These are phyloP conservation scores for Schizosaccharomyces japonicus DNA, from an alignment of 805 yeast genomes.

Conservation along the genomic window DNA sequence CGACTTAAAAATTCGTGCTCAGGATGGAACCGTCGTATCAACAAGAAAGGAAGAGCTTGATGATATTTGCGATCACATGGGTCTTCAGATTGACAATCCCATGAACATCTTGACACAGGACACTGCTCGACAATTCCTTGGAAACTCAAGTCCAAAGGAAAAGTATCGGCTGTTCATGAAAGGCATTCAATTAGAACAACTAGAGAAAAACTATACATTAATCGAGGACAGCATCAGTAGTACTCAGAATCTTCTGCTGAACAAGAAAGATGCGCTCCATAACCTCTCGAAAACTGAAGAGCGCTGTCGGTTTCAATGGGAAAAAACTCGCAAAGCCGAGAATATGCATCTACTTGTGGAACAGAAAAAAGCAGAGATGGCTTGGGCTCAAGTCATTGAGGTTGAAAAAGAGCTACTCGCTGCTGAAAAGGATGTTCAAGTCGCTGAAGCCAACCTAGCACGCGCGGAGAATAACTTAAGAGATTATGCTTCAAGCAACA, in stretches of 20 bases:
- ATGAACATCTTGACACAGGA: conserved; percentile 85
- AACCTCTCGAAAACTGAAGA: conserved; percentile 19
- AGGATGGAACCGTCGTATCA: conserved; percentile 29
- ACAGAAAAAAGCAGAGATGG: conserved; percentile 6
- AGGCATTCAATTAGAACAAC: conserved; percentile 50
- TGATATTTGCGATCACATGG: conserved; percentile 42
- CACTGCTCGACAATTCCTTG: conserved; percentile 70
- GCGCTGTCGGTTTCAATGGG: conserved; percentile 13
- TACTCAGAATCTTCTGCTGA: conserved; percentile 12
- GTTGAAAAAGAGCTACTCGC: not conserved
- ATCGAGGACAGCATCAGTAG: conserved; percentile 21
- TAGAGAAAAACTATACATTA: conserved; percentile 21
- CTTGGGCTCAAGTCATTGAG: conserved; percentile 10
- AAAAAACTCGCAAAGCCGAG: conserved; percentile 8
- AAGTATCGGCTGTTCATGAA: conserved; percentile 59
- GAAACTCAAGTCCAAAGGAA: conserved; percentile 45
- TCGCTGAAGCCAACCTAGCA: not conserved
- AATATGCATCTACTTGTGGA: conserved; percentile 6
- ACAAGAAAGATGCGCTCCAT: conserved; percentile 18
- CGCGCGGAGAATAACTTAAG: not conserved
- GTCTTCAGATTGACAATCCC: conserved; percentile 69
- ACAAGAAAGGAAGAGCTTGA: conserved; percentile 41
- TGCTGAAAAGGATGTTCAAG: not conserved
- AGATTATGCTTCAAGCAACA: not conserved
- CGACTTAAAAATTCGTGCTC: conserved; percentile 32